A percentile compares a stretch with the other conserved stretches of the same genome.
Evolutionary conservation across 225 moss, liverwort and hornwort species (phyloP).

Genomic region (Asterella californica): DNA sequence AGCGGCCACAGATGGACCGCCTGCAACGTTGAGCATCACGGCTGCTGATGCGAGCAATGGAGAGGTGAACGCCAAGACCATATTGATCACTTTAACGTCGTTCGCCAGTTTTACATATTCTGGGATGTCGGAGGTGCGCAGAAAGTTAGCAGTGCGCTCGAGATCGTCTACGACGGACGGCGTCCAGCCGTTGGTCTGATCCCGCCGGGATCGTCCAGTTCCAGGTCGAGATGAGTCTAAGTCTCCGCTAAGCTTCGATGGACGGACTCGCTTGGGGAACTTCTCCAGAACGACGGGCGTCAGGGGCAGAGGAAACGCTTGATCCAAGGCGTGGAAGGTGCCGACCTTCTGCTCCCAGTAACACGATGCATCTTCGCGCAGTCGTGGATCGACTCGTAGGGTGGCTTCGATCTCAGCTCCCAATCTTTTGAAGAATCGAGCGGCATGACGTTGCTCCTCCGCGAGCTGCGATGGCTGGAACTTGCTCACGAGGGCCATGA

Average conservation of each 20-base stretch:
- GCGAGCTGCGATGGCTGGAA: too few relatives aligned
- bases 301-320: constrained; percentile 44
- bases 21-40: constrained; percentile 12
- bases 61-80: constrained; percentile 30
- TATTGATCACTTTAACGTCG: constrained; percentile 34
- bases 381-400: constrained; percentile 1
- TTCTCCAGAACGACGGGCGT: constrained; percentile 29
- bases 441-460: too few relatives aligned
- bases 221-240: constrained; percentile 15
- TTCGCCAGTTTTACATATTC: constrained; percentile 37
- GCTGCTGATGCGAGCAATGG: constrained; percentile 32
- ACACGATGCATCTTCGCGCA: constrained; percentile 44
- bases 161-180: constrained; percentile 33
- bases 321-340: constrained; percentile 34
- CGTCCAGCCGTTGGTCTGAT: constrained; percentile 52
- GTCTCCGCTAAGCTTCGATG: constrained; percentile 20
- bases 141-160: constrained; percentile 35
- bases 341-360: constrained; percentile 43
- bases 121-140: constrained; percentile 45
- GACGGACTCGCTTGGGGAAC: constrained; percentile 34
- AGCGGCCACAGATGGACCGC: constrained; percentile 10
- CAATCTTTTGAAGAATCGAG: too few relatives aligned
- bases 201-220: background rate
- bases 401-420: too few relatives aligned
- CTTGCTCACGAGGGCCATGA: constrained; percentile 7